These are phyloP conservation scores for Xylaria sp. DNA, from an alignment of 2,329 filamentous ascomycete species.

Conservation along the genomic window DNA sequence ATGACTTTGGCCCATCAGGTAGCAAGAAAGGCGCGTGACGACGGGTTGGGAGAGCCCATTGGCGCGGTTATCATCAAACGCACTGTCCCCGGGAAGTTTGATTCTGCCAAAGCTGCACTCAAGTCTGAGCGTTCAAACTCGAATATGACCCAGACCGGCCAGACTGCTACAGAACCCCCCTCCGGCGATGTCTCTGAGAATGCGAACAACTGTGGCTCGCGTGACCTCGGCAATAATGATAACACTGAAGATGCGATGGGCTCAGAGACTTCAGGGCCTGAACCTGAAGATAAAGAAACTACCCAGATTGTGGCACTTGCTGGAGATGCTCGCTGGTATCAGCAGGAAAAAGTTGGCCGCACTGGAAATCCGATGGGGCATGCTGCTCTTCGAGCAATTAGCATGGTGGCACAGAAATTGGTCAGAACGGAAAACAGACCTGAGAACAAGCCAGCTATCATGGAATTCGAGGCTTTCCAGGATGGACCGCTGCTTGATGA, in stretches of 20 bases:
- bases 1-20: constrained; percentile 74
- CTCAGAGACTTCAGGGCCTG: constrained; percentile 38
- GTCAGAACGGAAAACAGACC: constrained; percentile 65
- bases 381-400: constrained; percentile 80
- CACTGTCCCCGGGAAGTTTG: constrained; percentile 46
- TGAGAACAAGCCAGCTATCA: constrained; percentile 52
- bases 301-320: constrained; percentile 76
- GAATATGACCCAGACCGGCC: constrained; percentile 38
- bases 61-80: constrained; percentile 82
- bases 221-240: constrained; percentile 25
- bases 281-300: constrained; percentile 49
- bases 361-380: constrained; percentile 82
- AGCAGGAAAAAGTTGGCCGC: constrained; percentile 59
- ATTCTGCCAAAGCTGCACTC: constrained; percentile 32
- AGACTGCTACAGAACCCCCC: constrained; percentile 27
- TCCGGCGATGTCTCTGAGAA: constrained; percentile 19
- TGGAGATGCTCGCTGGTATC: constrained; percentile 78
- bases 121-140: constrained; percentile 42
- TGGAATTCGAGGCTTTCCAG: constrained; percentile 72
- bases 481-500: constrained; percentile 75
- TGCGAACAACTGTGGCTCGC: background rate
- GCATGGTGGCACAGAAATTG: constrained; percentile 79
- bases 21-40: constrained; percentile 67
- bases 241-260: constrained; percentile 26
- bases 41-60: constrained; percentile 73